phyloP scores from a whole-genome alignment of 495 filamentous ascomycete genomes.

The Friedmanniomyces simplex region DNA sequence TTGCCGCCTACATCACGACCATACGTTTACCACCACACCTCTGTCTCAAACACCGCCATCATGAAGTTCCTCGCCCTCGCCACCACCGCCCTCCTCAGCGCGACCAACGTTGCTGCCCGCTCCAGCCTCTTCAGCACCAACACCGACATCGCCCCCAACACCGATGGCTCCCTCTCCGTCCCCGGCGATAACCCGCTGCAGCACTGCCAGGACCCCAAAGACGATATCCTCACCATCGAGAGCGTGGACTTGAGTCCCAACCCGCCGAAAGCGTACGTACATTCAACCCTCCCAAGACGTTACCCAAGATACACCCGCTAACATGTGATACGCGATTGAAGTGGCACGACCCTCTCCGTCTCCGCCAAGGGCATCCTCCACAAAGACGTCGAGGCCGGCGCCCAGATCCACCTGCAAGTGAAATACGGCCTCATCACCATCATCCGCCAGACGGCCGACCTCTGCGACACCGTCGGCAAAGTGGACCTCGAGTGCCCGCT shows the following conservation, averaged over 20 bases:
- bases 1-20: background rate
- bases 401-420: slow-evolving; percentile 69
- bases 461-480: slow-evolving; percentile 80
- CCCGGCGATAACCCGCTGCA: slow-evolving; percentile 67
- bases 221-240: slow-evolving; percentile 60
- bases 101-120: slow-evolving; percentile 20
- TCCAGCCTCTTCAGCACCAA: slow-evolving; percentile 17
- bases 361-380: slow-evolving; percentile 61
- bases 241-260: slow-evolving; percentile 75
- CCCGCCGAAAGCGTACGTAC: slow-evolving; percentile 72
- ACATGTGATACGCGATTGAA: slow-evolving; percentile 30
- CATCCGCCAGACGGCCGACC: slow-evolving; percentile 62
- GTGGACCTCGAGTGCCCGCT: slow-evolving; percentile 87
- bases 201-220: slow-evolving; percentile 56
- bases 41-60: background rate
- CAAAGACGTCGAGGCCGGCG: slow-evolving; percentile 59
- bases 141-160: slow-evolving; percentile 15
- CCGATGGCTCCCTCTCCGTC: slow-evolving; percentile 35
- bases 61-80: slow-evolving; percentile 25
- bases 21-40: background rate
- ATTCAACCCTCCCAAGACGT: background rate
- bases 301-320: background rate
- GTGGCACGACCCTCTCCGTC: slow-evolving; percentile 71
- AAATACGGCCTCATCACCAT: slow-evolving; percentile 91
- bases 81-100: slow-evolving; percentile 22